phyloP scores from a whole-genome alignment of 805 yeast species.

The Saturnispora ahearnii region DNA sequence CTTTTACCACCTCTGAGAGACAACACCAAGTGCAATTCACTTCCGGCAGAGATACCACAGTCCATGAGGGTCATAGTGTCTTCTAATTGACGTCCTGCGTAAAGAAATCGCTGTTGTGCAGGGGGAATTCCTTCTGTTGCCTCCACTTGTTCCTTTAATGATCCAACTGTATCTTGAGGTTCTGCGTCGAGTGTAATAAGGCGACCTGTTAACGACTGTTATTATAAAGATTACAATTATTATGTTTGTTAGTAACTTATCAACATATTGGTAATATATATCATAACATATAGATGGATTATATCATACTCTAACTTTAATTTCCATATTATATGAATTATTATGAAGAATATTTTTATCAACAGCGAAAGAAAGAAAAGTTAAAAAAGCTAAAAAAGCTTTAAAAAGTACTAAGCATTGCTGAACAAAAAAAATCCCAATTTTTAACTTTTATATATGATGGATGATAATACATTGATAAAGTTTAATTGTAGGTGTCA shows the following conservation, averaged over 20 bases:
- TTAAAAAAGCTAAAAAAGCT: not conserved
- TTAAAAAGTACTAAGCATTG: not conserved
- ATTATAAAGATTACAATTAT: not conserved
- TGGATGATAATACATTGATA: too few species aligned
- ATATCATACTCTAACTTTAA: slow-evolving; percentile 26
- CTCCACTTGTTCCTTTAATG: slow-evolving; percentile 85
- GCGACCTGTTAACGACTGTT: slow-evolving; percentile 52
- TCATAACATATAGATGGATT: too few species aligned
- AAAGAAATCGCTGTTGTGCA: slow-evolving; percentile 84
- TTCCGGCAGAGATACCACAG: slow-evolving; percentile 62
- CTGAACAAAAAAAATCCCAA: too few species aligned
- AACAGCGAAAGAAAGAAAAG: not conserved
- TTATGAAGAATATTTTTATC: not conserved
- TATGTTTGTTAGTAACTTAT: not conserved
- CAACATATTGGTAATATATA: not conserved
- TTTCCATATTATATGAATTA: slow-evolving; percentile 4
- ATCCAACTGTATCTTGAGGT: slow-evolving; percentile 51
- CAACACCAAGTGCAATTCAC: slow-evolving; percentile 80
- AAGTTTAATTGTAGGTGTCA: too few species aligned
- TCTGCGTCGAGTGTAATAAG: slow-evolving; percentile 71
- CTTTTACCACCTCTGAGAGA: slow-evolving; percentile 79
- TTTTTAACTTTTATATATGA: too few species aligned
- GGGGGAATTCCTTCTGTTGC: slow-evolving; percentile 98
- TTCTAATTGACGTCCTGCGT: slow-evolving; percentile 85
- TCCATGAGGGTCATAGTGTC: slow-evolving; percentile 47